phyloP scores from a whole-genome alignment of 257 asterid species.

The Marsdenia floribunda region DNA sequence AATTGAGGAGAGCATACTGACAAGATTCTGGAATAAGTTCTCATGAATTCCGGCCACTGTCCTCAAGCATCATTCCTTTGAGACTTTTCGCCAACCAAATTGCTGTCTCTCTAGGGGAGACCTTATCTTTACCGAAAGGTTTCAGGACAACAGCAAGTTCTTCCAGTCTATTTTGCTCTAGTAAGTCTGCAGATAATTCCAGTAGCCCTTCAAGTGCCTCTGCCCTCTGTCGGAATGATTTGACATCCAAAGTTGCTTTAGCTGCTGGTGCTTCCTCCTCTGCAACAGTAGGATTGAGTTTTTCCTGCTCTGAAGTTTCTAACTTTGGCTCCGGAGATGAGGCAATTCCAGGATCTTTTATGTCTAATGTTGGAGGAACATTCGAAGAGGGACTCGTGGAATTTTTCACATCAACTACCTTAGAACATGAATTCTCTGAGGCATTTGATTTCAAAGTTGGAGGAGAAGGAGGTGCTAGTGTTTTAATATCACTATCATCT shows the following conservation, averaged over 20 bases:
- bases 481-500: slow-evolving; percentile 44
- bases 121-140: slow-evolving; percentile 95
- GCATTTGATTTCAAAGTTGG: slow-evolving; percentile 27
- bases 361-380: slow-evolving; percentile 20
- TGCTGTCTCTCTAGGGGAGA: slow-evolving; percentile 96
- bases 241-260: slow-evolving; percentile 68
- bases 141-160: slow-evolving; percentile 80
- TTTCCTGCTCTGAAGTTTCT: slow-evolving; percentile 35
- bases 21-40: not conserved
- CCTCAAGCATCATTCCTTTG: slow-evolving; percentile 93
- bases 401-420: slow-evolving; percentile 44
- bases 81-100: slow-evolving; percentile 95
- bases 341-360: slow-evolving; percentile 24
- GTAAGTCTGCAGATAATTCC: slow-evolving; percentile 94
- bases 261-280: slow-evolving; percentile 44
- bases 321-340: slow-evolving; percentile 20
- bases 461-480: slow-evolving; percentile 28
- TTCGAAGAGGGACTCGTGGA: slow-evolving; percentile 21
- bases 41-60: slow-evolving; percentile 52
- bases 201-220: slow-evolving; percentile 94
- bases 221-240: slow-evolving; percentile 84
- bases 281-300: slow-evolving; percentile 20
- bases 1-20: not conserved
- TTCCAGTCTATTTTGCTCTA: slow-evolving; percentile 77
- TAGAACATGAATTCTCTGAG: slow-evolving; percentile 31